Evolutionary conservation across 2,329 filamentous ascomycete genomes (phyloP), one percentile per base, ranked within the genome.

Genomic region (Cryoendolithus antarcticus): DNA sequence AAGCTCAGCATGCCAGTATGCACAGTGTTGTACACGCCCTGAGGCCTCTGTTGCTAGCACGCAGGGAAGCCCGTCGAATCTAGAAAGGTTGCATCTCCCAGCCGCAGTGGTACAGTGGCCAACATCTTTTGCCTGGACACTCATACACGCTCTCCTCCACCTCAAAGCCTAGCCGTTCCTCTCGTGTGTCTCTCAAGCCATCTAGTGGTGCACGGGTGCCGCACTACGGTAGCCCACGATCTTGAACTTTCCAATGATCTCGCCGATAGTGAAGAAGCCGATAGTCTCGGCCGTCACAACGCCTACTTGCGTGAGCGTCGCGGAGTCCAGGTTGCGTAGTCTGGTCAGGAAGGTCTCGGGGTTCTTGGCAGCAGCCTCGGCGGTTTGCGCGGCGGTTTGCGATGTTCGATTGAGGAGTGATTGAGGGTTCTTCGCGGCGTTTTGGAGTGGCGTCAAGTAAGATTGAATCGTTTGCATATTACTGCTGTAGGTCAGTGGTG

Each of bases 191-290:
- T 28, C 34, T n/a, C 10, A 33, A 29, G 30, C 30, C 31, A 27
- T 36, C 32, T 38, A 42, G 37, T 42, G 34, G 35, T 45, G 40
- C 29, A 29, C 34, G 39, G 51, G 49, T 27, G 44, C 48, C 27
- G 41, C 47, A 41, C 49, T 51, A 52, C 65, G 56, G 74, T 98
- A 98, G 49, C 91, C 91, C 54, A 98, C 73, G 53, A 98, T 64
- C 82, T 98, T 96, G 70, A 91, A 77, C 58, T 88, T 77, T 56
- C 91, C 91, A 56, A 98, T 79, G 64, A 98, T 96, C 74, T 96
- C 88, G 49, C 91, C 91, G 40, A 96, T 77, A 45, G 88, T 93
- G 75, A 96, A 98, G 76, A 98, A 98, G 45, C 91, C 91, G 51
- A 98, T 67, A 37, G 86, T 74, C 69, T 98, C 89, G 41, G 88